These are phyloP conservation scores for Xylariaceae sp. DNA, from an alignment of 2,329 filamentous ascomycete genomes.

Conservation along the genomic window DNA sequence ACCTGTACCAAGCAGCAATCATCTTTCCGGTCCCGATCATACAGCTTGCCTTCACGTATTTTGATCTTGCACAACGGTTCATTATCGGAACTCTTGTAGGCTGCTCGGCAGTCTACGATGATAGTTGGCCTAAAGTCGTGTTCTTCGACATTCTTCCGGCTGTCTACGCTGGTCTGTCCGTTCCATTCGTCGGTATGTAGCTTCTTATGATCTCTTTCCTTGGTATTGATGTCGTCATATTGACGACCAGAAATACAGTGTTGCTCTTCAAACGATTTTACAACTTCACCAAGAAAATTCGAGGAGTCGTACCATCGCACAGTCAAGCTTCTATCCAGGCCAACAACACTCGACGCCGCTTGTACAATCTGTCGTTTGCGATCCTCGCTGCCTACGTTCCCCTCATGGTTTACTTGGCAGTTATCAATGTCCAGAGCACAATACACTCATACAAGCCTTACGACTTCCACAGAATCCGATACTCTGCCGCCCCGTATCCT, in stretches of 20 bases:
- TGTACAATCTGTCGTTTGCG: conserved; percentile 53
- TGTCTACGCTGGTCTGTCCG: conserved; percentile 40
- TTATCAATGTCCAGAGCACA: conserved; percentile 37
- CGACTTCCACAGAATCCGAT: conserved; percentile 41
- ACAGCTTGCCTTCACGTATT: conserved; percentile 46
- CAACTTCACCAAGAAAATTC: conserved; percentile 40
- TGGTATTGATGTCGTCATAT: not conserved
- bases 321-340: conserved; percentile 39
- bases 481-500: conserved; percentile 33
- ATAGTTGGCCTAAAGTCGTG: conserved; percentile 45
- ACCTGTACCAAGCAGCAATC: conserved; percentile 47
- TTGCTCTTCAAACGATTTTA: conserved; percentile 47
- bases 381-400: conserved; percentile 52
- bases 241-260: conserved; percentile 17
- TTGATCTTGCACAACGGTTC: conserved; percentile 46
- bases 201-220: not conserved
- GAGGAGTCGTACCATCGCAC: conserved; percentile 38
- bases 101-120: conserved; percentile 42
- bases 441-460: conserved; percentile 32
- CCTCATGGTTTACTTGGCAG: conserved; percentile 39
- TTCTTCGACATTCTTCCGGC: conserved; percentile 47
- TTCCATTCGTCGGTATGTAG: conserved; percentile 47
- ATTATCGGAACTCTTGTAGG: conserved; percentile 47
- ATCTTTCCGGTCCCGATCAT: conserved; percentile 52
- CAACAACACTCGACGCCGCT: conserved; percentile 46